Evolutionary conservation across 805 yeast species (phyloP).

Genomic region (Isabelozyma pseudorhagii): DNA sequence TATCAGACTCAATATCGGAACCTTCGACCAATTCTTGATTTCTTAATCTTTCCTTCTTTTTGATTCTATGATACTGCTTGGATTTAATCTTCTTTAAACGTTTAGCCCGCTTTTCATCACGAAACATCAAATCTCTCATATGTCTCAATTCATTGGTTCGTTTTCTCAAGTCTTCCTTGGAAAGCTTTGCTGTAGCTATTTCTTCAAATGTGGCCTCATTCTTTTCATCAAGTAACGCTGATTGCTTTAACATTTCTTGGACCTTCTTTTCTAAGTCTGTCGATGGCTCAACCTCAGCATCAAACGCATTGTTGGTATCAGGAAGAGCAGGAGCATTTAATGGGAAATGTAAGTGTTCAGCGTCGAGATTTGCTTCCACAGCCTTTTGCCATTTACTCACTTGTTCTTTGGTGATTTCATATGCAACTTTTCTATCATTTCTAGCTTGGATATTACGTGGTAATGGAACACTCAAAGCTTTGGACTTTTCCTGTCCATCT

Average conservation of each 20-base stretch:
- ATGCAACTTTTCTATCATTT: conserved; percentile 85
- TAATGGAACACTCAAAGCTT: conserved; percentile 72
- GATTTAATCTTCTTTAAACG: conserved; percentile 94
- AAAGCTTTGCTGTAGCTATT: conserved; percentile 73
- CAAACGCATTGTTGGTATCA: conserved; percentile 51
- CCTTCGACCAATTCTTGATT: conserved; percentile 68
- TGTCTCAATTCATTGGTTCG: conserved; percentile 79
- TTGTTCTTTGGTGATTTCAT: conserved; percentile 82
- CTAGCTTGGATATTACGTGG: conserved; percentile 84
- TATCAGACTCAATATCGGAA: conserved; percentile 47
- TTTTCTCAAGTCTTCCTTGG: conserved; percentile 73
- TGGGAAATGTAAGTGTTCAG: conserved; percentile 83
- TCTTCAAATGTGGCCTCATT: conserved; percentile 86
- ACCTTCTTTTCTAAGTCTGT: conserved; percentile 69
- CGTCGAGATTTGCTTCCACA: conserved; percentile 72
- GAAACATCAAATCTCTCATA: conserved; percentile 94
- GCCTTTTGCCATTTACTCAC: conserved; percentile 86
- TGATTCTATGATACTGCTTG: conserved; percentile 79
- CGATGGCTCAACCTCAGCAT: conserved; percentile 38
- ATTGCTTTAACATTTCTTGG: conserved; percentile 55
- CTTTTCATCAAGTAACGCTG: conserved; percentile 67
- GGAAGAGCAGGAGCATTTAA: conserved; percentile 48
- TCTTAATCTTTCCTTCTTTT: conserved; percentile 76
- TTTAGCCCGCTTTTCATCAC: conserved; percentile 89
- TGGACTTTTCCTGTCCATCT: conserved; percentile 31